Conservation (phyloP, 768 basidiomycete species). For the Chalciporus sphaerocephalus region DNA sequence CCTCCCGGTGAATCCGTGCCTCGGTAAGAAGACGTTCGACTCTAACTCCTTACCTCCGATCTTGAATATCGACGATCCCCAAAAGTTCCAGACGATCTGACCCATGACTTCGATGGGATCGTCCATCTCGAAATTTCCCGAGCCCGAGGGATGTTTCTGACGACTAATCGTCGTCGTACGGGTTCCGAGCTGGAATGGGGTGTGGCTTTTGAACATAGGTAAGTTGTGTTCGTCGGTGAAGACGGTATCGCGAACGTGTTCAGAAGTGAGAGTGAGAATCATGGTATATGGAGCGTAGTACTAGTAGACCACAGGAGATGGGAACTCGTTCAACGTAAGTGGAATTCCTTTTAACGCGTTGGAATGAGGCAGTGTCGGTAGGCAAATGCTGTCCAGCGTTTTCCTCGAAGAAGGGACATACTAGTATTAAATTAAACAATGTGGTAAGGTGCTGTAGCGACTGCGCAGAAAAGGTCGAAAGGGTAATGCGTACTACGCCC, state of each 20-base stretch:
- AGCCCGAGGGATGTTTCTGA: conserved; percentile 4
- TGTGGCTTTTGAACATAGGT: conserved; percentile 24
- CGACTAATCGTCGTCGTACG: conserved; percentile 20
- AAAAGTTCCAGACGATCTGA: conserved; percentile 30
- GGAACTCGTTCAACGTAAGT: too few species aligned
- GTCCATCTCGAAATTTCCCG: conserved; percentile 1
- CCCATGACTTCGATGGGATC: conserved; percentile 28
- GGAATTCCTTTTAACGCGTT: too few species aligned
- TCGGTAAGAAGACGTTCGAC: conserved; percentile 22
- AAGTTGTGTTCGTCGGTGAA: conserved; percentile 27
- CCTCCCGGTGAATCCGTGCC: conserved; percentile 16
- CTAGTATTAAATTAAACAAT: too few species aligned
- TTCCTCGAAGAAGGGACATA: too few species aligned
- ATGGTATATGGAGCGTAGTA: conserved; percentile 9
- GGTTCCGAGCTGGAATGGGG: conserved; percentile 17
- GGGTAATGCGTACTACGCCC: too few species aligned
- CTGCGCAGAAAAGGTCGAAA: too few species aligned
- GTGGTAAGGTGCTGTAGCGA: too few species aligned
- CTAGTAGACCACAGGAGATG: too few species aligned
- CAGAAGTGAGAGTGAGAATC: conserved; percentile 23
- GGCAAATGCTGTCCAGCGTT: too few species aligned
- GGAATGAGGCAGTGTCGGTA: too few species aligned
- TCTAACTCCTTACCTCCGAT: conserved; percentile 25
- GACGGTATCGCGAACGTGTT: conserved; percentile 24
- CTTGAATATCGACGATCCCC: conserved; percentile 29